phyloP scores from a whole-genome alignment of 108 stramenopile species.

The Nitzschia sp. region DNA sequence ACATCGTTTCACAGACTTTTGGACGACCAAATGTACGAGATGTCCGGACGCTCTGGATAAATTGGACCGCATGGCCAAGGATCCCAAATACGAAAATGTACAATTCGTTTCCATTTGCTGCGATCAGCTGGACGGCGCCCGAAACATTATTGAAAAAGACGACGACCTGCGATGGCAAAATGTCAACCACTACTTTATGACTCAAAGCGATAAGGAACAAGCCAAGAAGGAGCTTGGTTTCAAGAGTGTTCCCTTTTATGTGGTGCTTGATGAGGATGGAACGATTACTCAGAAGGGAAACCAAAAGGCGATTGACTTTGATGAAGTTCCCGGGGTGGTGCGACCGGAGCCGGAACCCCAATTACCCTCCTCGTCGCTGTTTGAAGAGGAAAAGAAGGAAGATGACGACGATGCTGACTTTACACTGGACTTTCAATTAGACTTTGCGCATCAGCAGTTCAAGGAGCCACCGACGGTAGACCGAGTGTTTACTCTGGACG shows the following conservation, averaged over 20 bases:
- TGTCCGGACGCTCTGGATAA: constrained; percentile 86
- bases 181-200: constrained; percentile 81
- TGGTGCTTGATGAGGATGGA: constrained; percentile 72
- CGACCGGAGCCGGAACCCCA: constrained; percentile 9
- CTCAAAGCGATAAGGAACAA: constrained; percentile 66
- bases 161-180: constrained; percentile 71
- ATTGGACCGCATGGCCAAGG: constrained; percentile 54
- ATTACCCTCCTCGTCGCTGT: neutral
- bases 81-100: constrained; percentile 64
- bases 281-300: constrained; percentile 75
- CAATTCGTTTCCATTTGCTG: constrained; percentile 83
- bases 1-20: too few species aligned
- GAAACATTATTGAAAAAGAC: constrained; percentile 78
- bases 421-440: constrained; percentile 21
- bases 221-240: constrained; percentile 80
- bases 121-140: constrained; percentile 81
- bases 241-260: constrained; percentile 82
- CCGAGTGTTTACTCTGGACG: constrained; percentile 13
- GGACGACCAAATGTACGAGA: constrained; percentile 86
- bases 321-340: constrained; percentile 40
- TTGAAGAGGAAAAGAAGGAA: constrained; percentile 17
- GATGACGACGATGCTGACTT: constrained; percentile 17
- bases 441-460: constrained; percentile 10
- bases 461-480: constrained; percentile 15
- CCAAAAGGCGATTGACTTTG: constrained; percentile 69